These are phyloP conservation scores for Flaveria trinervia DNA, from an alignment of 129 eudicot species.

Conservation along the genomic window DNA sequence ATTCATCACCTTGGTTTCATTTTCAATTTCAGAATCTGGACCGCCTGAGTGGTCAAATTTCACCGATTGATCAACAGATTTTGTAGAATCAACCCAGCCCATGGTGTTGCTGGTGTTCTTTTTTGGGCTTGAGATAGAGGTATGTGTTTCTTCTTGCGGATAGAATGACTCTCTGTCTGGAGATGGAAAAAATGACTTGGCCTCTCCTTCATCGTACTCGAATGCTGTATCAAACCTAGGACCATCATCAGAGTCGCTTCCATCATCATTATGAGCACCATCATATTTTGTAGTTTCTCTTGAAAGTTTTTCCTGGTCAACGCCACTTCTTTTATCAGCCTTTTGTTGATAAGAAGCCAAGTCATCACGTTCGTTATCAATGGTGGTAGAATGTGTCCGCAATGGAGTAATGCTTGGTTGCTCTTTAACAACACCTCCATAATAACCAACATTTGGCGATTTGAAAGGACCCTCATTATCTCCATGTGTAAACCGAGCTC, in stretches of 20 bases:
- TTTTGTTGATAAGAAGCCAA: slow-evolving; percentile 28
- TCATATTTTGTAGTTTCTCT: slow-evolving; percentile 32
- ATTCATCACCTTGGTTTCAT: slow-evolving; percentile 4
- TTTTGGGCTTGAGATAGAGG: slow-evolving; percentile 33
- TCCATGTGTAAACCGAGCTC: slow-evolving; percentile 17
- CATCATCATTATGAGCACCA: slow-evolving; percentile 33
- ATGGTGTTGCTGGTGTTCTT: slow-evolving; percentile 19
- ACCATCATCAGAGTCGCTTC: slow-evolving; percentile 48
- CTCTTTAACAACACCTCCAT: not conserved
- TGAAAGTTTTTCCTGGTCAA: slow-evolving; percentile 29
- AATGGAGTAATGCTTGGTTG: slow-evolving; percentile 41
- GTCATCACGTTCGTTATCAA: slow-evolving; percentile 27
- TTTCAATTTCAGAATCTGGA: slow-evolving; percentile 22
- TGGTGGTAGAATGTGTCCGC: slow-evolving; percentile 41
- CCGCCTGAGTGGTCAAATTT: slow-evolving; percentile 48
- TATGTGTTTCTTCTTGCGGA: slow-evolving; percentile 14
- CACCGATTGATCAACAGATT: slow-evolving; percentile 25
- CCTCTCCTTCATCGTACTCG: slow-evolving; percentile 51
- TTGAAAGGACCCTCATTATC: slow-evolving; percentile 23
- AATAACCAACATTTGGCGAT: slow-evolving; percentile 31
- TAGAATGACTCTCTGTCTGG: slow-evolving; percentile 37
- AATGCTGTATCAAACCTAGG: slow-evolving; percentile 43
- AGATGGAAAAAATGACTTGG: slow-evolving; percentile 43
- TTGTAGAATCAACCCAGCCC: not conserved
- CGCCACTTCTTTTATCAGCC: slow-evolving; percentile 27